A percentile compares a stretch with the other conserved stretches of the same genome.
These are phyloP conservation scores for Polyporus tsugae DNA, from an alignment of 1,284 basidiomycete genomes.

Conservation along the genomic window DNA sequence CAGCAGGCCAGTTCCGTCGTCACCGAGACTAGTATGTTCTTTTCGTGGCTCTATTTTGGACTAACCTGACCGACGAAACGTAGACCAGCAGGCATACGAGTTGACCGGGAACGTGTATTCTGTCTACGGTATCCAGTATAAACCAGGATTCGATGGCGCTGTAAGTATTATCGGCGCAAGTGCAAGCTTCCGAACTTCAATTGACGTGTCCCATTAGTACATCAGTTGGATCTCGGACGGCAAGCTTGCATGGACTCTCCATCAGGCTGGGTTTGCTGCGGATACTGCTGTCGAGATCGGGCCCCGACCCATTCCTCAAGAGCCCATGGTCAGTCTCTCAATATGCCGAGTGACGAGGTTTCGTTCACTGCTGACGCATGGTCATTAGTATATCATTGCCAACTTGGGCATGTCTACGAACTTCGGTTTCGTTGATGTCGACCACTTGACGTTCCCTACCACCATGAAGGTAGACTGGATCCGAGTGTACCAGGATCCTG, in stretches of 20 bases:
- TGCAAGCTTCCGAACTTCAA: background rate
- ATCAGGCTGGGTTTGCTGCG: conserved; percentile 74
- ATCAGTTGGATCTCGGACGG: conserved; percentile 81
- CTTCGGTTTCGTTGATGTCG: conserved; percentile 75
- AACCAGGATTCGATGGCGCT: conserved; percentile 51
- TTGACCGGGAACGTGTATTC: conserved; percentile 54
- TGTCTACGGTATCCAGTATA: conserved; percentile 72
- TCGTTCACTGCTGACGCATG: conserved; percentile 50
- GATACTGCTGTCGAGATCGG: conserved; percentile 74
- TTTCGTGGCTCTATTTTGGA: conserved; percentile 63
- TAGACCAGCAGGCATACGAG: conserved; percentile 52
- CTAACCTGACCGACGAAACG: conserved; percentile 46
- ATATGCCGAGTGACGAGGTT: background rate
- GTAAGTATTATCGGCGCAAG: conserved; percentile 33
- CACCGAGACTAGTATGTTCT: conserved; percentile 38
- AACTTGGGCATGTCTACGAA: conserved; percentile 87
- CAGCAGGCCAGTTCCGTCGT: conserved; percentile 57
- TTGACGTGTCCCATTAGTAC: conserved; percentile 70
- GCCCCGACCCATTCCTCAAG: conserved; percentile 80
- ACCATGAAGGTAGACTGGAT: conserved; percentile 85
- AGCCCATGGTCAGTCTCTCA: conserved; percentile 72
- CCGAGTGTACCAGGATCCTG: conserved; percentile 79
- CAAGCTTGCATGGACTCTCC: conserved; percentile 79
- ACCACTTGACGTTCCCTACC: conserved; percentile 71
- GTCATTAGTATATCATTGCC: conserved; percentile 73